Conservation (phyloP, 2,329 filamentous ascomycete species). For the Rosellinia necatrix region DNA sequence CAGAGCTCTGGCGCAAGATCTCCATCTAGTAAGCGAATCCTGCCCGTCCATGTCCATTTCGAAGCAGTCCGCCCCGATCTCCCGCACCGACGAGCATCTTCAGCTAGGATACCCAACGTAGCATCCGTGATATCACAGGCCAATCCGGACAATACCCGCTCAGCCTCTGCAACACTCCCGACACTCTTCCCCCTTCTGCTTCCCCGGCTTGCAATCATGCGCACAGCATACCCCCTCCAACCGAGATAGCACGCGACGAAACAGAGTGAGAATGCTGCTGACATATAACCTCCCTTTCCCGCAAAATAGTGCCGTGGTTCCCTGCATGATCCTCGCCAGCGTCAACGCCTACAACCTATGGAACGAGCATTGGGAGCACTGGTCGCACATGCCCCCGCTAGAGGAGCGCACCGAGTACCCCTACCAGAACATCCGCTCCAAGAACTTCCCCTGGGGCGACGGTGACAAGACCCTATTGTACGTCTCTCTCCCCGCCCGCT, state of each 20-base stretch:
- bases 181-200: no score
- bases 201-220: background rate
- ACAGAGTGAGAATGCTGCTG: slow-evolving; percentile 9
- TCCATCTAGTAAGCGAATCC: slow-evolving; percentile 83
- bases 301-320: slow-evolving; percentile 69
- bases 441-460: slow-evolving; percentile 94
- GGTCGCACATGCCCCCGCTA: slow-evolving; percentile 79
- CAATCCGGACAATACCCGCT: no score
- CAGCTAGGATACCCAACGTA: background rate
- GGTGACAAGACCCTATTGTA: slow-evolving; percentile 87
- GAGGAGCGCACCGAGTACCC: slow-evolving; percentile 93
- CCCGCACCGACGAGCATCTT: background rate
- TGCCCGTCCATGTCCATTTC: slow-evolving; percentile 6
- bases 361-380: slow-evolving; percentile 98
- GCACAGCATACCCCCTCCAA: background rate
- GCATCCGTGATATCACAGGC: background rate
- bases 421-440: slow-evolving; percentile 96
- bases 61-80: slow-evolving; percentile 1
- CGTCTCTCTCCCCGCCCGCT: slow-evolving; percentile 43
- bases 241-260: background rate
- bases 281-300: background rate
- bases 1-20: slow-evolving; percentile 95
- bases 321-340: slow-evolving; percentile 70
- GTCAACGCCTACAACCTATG: slow-evolving; percentile 91
- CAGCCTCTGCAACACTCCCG: background rate